A percentile compares a stretch with the other conserved stretches of the same genome.
These are phyloP conservation scores for Aspergillus tanneri DNA, from an alignment of 2,329 filamentous ascomycete species.

Conservation along the genomic window DNA sequence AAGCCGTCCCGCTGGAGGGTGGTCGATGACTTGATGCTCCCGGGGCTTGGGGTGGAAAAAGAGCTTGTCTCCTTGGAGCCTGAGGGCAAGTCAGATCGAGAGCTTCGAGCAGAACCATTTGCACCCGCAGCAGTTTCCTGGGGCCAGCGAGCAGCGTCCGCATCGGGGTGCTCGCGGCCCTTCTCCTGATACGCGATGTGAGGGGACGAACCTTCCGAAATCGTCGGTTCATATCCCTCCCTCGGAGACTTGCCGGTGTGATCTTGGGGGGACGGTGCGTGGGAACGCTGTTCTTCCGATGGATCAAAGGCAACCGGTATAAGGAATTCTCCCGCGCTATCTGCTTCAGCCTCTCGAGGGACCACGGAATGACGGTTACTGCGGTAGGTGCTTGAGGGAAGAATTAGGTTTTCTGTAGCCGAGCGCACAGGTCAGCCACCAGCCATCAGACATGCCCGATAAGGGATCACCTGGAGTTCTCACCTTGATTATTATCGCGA, in stretches of 20 bases:
- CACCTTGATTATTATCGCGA: slow-evolving; percentile 34
- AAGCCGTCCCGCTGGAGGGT: slow-evolving; percentile 35
- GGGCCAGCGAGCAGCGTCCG: slow-evolving; percentile 28
- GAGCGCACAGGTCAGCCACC: neutral
- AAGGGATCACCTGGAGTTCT: neutral
- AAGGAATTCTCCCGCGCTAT: slow-evolving; percentile 66
- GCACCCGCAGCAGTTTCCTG: slow-evolving; percentile 52
- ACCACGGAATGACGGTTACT: slow-evolving; percentile 73
- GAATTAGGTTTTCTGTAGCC: slow-evolving; percentile 58
- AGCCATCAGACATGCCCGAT: too few relatives aligned
- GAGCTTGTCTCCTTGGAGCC: slow-evolving; percentile 43
- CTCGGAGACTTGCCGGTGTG: slow-evolving; percentile 24
- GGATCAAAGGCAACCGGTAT: slow-evolving; percentile 75
- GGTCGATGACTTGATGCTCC: slow-evolving; percentile 26
- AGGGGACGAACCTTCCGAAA: slow-evolving; percentile 62
- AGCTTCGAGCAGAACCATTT: slow-evolving; percentile 51
- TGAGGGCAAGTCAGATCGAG: slow-evolving; percentile 41
- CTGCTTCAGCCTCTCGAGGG: slow-evolving; percentile 55
- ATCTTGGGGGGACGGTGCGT: slow-evolving; percentile 45
- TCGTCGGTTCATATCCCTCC: slow-evolving; percentile 32
- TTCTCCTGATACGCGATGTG: slow-evolving; percentile 92
- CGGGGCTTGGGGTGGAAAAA: slow-evolving; percentile 38
- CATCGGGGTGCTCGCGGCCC: slow-evolving; percentile 61
- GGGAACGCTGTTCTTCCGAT: slow-evolving; percentile 58
- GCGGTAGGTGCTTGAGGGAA: slow-evolving; percentile 75